These are phyloP conservation scores for Saccharomycopsis sp. DNA, from an alignment of 805 yeast species.

Conservation along the genomic window DNA sequence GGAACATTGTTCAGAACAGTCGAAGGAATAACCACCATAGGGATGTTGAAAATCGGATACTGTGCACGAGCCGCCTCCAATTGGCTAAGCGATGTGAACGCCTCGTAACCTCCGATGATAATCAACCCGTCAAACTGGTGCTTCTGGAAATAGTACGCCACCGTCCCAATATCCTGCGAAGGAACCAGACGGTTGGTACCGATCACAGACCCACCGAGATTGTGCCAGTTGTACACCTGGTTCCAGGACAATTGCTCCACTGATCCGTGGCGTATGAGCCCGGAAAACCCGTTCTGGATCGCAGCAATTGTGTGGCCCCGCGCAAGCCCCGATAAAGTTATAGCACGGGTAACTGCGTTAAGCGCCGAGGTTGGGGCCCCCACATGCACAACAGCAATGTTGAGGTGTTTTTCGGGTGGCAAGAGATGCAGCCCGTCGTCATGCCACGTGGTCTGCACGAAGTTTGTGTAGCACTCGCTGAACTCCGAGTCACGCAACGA, in stretches of 20 bases:
- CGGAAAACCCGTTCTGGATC: slow-evolving; percentile 88
- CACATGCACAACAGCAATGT: slow-evolving; percentile 79
- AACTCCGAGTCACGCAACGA: slow-evolving; percentile 82
- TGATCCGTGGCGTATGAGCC: slow-evolving; percentile 84
- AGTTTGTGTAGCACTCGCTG: slow-evolving; percentile 67
- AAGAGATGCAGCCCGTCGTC: slow-evolving; percentile 53
- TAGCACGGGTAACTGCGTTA: slow-evolving; percentile 89
- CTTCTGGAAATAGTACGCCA: slow-evolving; percentile 90
- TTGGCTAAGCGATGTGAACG: slow-evolving; percentile 79
- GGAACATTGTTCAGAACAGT: slow-evolving; percentile 97
- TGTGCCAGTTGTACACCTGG: slow-evolving; percentile 83
- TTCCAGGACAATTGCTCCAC: slow-evolving; percentile 72
- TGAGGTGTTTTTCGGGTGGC: slow-evolving; percentile 56
- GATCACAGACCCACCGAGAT: slow-evolving; percentile 89
- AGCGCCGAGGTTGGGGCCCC: slow-evolving; percentile 98
- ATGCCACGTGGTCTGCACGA: slow-evolving; percentile 58
- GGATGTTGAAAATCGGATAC: slow-evolving; percentile 90
- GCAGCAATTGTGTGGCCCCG: slow-evolving; percentile 89
- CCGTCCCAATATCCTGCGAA: slow-evolving; percentile 71
- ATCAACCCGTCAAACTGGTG: slow-evolving; percentile 82
- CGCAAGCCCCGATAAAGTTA: slow-evolving; percentile 80
- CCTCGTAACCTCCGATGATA: slow-evolving; percentile 95
- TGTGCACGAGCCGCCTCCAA: slow-evolving; percentile 65
- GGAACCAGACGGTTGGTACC: slow-evolving; percentile 94
- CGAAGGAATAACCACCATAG: slow-evolving; percentile 90